Conservation (phyloP, 495 filamentous ascomycete genomes). For the Cairneyella variabilis region DNA sequence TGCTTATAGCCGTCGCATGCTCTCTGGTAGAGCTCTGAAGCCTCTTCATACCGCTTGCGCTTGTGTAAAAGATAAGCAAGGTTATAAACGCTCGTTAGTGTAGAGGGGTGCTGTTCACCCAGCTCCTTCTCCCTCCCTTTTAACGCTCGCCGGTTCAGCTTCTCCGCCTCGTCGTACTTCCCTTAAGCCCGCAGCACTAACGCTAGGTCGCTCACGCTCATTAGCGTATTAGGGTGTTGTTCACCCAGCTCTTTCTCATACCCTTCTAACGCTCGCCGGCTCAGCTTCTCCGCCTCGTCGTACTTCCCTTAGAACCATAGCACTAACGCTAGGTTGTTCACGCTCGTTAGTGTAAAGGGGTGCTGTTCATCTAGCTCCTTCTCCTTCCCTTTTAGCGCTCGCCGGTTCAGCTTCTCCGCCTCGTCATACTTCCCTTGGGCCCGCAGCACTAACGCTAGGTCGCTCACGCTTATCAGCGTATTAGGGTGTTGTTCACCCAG, state of each 20-base stretch:
- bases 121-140: conserved; percentile 15
- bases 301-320: conserved; percentile 27
- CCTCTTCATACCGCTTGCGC: conserved; percentile 2
- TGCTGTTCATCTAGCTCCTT: conserved; percentile 28
- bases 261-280: conserved; percentile 17
- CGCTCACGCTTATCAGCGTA: conserved; percentile 29
- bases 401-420: conserved; percentile 26
- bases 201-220: conserved; percentile 28
- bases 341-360: conserved; percentile 30
- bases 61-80: conserved; percentile 12
- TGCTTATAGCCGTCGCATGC: conserved; percentile 8
- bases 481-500: conserved; percentile 31
- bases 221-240: conserved; percentile 32
- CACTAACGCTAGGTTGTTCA: conserved; percentile 29
- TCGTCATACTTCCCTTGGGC: conserved; percentile 29
- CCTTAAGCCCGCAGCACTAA: conserved; percentile 26
- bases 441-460: conserved; percentile 26
- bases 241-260: conserved; percentile 24
- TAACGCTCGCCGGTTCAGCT: conserved; percentile 16
- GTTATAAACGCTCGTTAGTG: conserved; percentile 14
- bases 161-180: conserved; percentile 33
- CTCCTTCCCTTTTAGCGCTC: background rate
- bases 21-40: conserved; percentile 12
- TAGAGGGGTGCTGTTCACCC: conserved; percentile 24
- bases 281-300: conserved; percentile 29